Base-by-base conservation (phyloP, 164 flowering plant species). In the Piper longum region DNA sequence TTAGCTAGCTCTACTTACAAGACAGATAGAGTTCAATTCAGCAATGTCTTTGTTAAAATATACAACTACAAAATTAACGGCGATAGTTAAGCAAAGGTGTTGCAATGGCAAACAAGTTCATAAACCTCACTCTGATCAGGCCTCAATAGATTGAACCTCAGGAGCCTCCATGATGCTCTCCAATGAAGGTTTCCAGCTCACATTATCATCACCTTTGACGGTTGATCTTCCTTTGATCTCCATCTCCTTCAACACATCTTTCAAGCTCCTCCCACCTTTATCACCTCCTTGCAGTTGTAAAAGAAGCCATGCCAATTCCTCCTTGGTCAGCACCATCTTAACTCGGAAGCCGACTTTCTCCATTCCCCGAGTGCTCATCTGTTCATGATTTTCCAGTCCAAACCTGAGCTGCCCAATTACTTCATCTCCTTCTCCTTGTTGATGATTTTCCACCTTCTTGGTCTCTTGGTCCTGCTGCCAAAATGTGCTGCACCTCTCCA, bases 301-400 rank as follows among this genome's bases (percentile, higher is more conserved):
- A 71, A 79, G 67, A 56, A 87, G 61, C 86, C 76, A 73, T 56
- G 80, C 79, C 62, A 84, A 60, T 72, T 87, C 93, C 51, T 79
- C 85, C 65, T 74, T 87, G 55, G 82, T 82, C 64, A 87, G 61
- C 65, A 84, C 73, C 44, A 84, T 66, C 80, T 86, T 86, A n/a
- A 84, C 74, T 67, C 82, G 80, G n/a, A 71, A 42, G 6, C 67
- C 43, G 2, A 76, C 72, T 55, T 64, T 67, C 48, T 57, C 66
- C 11, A 13, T n/a, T 0, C 68, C 69, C 58, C 36, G 1, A 26
- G 1, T 26, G 36, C 36, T 26, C 36, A 26, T 26, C 36, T 26
- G 36, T 26, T 61, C 57, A 57, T 44, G 64, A 42, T 58, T 57
- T n/a, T 17, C 45, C 16, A 59, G 42, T 9, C 70, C 64, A 59